Evolutionary conservation across 2,329 filamentous ascomycete species (phyloP).

Genomic region (Aspergillus pseudonomiae): DNA sequence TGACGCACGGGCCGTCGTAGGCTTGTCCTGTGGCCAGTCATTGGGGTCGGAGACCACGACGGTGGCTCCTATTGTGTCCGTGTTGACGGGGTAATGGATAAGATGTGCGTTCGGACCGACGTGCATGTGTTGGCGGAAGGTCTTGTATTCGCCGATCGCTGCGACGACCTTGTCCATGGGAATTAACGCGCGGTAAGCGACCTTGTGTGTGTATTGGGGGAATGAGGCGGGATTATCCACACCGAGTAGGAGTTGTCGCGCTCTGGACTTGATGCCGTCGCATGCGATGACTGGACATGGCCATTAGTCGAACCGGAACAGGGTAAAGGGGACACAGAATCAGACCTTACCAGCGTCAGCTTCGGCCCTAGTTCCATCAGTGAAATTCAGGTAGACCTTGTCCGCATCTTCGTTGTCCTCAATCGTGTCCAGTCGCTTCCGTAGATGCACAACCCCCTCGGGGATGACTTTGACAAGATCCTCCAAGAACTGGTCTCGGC

Average conservation of each 20-base stretch:
- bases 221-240: conserved; percentile 47
- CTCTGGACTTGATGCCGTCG: conserved; percentile 64
- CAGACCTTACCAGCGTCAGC: conserved; percentile 36
- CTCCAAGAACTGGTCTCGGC: conserved; percentile 45
- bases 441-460: conserved; percentile 35
- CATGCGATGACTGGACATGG: conserved; percentile 50
- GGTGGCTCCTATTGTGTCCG: background rate
- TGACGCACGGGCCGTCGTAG: background rate
- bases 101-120: conserved; percentile 60
- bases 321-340: background rate
- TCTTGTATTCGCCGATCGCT: conserved; percentile 53
- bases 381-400: conserved; percentile 40
- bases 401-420: conserved; percentile 27
- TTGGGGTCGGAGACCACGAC: background rate
- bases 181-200: conserved; percentile 63
- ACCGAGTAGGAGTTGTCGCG: conserved; percentile 57
- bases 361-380: conserved; percentile 48
- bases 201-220: conserved; percentile 58
- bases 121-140: conserved; percentile 56
- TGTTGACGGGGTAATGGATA: conserved; percentile 61
- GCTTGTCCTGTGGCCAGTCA: background rate
- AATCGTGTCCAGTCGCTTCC: conserved; percentile 38
- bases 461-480: conserved; percentile 45
- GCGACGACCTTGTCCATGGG: conserved; percentile 58
- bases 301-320: background rate